These are phyloP conservation scores for Nadsonia fulvescens DNA, from an alignment of 805 yeast genomes.

Conservation along the genomic window DNA sequence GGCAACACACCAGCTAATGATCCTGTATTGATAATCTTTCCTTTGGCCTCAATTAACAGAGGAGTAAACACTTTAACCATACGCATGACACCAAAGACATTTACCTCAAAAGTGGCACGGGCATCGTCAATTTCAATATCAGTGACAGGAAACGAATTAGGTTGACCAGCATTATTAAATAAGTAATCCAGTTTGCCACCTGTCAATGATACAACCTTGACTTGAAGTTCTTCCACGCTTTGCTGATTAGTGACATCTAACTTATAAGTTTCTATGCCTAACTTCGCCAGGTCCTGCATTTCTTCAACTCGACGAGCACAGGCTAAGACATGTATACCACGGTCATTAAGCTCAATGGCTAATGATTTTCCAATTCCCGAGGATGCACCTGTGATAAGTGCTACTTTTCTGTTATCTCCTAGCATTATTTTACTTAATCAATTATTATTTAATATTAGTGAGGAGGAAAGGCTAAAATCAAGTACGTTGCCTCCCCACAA, in stretches of 20 bases:
- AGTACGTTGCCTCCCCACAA: too few species aligned
- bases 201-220: slow-evolving; percentile 17
- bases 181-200: slow-evolving; percentile 33
- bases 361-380: slow-evolving; percentile 10
- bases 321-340: too few species aligned
- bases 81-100: slow-evolving; percentile 54
- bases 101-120: slow-evolving; percentile 38
- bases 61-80: slow-evolving; percentile 38
- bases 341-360: too few species aligned
- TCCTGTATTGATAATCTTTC: slow-evolving; percentile 59
- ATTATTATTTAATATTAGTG: too few species aligned
- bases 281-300: slow-evolving; percentile 31
- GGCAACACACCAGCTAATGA: slow-evolving; percentile 47
- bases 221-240: slow-evolving; percentile 26
- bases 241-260: slow-evolving; percentile 41
- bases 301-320: slow-evolving; percentile 52
- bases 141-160: slow-evolving; percentile 52
- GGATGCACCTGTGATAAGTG: slow-evolving; percentile 9
- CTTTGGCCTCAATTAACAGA: slow-evolving; percentile 43
- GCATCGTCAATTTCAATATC: slow-evolving; percentile 43
- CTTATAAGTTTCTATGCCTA: slow-evolving; percentile 27
- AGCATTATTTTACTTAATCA: too few species aligned
- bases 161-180: slow-evolving; percentile 63
- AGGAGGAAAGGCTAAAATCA: too few species aligned
- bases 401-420: slow-evolving; percentile 2